Evolutionary conservation across 2,329 filamentous ascomycete species (phyloP).

Genomic region (Aspergillus transmontanensis): DNA sequence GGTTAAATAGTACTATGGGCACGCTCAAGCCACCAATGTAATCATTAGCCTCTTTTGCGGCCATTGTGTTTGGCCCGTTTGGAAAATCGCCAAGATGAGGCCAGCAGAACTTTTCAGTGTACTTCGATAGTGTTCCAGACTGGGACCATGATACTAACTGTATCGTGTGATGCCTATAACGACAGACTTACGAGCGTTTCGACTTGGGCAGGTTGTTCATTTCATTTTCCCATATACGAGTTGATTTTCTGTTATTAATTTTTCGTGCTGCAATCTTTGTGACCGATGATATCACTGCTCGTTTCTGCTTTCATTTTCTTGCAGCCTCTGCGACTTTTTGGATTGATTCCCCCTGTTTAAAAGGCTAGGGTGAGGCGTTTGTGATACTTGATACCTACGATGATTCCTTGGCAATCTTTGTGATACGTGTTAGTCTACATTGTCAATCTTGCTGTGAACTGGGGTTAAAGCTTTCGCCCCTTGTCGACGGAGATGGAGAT

Average conservation of each 20-base stretch:
- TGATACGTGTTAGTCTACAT: slow-evolving; percentile 6
- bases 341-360: slow-evolving; percentile 11
- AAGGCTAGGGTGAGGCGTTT: slow-evolving; percentile 25
- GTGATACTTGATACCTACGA: slow-evolving; percentile 22
- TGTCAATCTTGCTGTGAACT: neutral
- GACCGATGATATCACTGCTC: slow-evolving; percentile 1
- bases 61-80: neutral
- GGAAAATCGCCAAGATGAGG: neutral
- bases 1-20: slow-evolving; percentile 25
- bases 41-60: neutral
- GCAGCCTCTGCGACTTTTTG: neutral
- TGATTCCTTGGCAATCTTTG: slow-evolving; percentile 10
- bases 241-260: slow-evolving; percentile 4
- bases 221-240: neutral
- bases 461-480: neutral
- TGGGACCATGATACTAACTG: neutral
- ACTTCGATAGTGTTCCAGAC: neutral
- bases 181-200: slow-evolving; percentile 8
- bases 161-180: slow-evolving; percentile 12
- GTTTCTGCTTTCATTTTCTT: neutral
- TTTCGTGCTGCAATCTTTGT: neutral
- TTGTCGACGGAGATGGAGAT: neutral
- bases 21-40: neutral
- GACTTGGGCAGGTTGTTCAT: neutral
- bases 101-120: neutral